Evolutionary conservation across 805 yeast genomes (phyloP), one percentile per base, ranked within the genome.

Genomic region (Starmerella roubikii): DNA sequence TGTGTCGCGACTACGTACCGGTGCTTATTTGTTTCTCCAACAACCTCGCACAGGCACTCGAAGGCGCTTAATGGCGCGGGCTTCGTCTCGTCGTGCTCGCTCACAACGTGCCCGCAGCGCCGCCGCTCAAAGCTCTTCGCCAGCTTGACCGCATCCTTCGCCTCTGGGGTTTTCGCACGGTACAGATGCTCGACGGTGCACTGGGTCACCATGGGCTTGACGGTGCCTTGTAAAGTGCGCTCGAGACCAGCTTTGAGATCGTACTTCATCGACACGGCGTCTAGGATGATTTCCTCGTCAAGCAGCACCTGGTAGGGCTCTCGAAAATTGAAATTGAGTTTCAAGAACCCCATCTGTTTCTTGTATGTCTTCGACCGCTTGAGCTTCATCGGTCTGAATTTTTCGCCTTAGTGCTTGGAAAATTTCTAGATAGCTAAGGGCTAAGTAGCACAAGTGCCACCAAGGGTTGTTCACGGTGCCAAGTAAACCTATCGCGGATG

Each of bases 341-440:
- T 70, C 52, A 84, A 79, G 39, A 82, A 78, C 49, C 78, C 73
- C 81, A 91, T 79, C 58, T 83, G 94, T 66, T 88, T 88, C 58
- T 88, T 76, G 61, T 91, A 91, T 1, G 91, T 68, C 60, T 88
- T 88, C 38, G 96, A 94, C 61, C 98, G 71, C 61, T 86, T 88
- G 63, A 88, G 95, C 68, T 93, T 84, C 98, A 88, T 88, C 25
- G 43, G 26, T n/a, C n/a, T n/a, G n/a, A n/a, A n/a, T n/a, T n/a
- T n/a, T n/a, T n/a, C n/a, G n/a, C 30, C 10, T 13, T 3, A 4
- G 10, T 25, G 11, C 25, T 23, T 8, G 8, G 8, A 11, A 23
- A n/a, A n/a, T n/a, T n/a, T n/a, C n/a, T n/a, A n/a, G n/a, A n/a
- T n/a, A n/a, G 11, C 25, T 8, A 23, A 23, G 11, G 8, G 25